Evolutionary conservation across 2,329 filamentous ascomycete species (phyloP).

Genomic region (Colletotrichum sp.): DNA sequence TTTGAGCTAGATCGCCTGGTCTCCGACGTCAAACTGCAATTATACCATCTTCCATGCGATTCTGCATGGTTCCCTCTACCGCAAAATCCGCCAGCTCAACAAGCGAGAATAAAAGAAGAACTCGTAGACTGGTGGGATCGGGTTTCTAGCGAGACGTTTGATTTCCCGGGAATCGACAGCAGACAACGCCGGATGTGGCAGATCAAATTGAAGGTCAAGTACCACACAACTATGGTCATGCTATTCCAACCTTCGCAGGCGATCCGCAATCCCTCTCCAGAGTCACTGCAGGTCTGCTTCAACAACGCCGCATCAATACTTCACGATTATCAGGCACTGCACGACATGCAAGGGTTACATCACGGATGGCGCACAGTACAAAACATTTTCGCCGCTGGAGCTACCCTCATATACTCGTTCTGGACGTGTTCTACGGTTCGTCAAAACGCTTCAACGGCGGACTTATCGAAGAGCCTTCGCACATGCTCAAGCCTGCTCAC

Average conservation of each 20-base stretch:
- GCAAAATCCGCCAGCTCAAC: not conserved
- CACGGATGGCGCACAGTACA: constrained; percentile 42
- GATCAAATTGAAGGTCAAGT: constrained; percentile 35
- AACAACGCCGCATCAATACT: constrained; percentile 27
- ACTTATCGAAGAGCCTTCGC: constrained; percentile 27
- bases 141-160: not conserved
- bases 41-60: constrained; percentile 26
- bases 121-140: constrained; percentile 17
- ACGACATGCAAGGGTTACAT: constrained; percentile 33
- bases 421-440: constrained; percentile 35
- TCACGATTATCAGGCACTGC: constrained; percentile 33
- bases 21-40: constrained; percentile 27
- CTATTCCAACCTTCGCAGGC: constrained; percentile 41
- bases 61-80: constrained; percentile 21
- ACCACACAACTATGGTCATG: constrained; percentile 36
- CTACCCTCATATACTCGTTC: constrained; percentile 42
- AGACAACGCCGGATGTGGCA: constrained; percentile 23
- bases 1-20: constrained; percentile 30
- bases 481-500: constrained; percentile 40
- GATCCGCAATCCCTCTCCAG: constrained; percentile 30
- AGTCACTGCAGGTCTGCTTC: constrained; percentile 34
- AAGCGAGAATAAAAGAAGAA: constrained; percentile 19
- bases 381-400: constrained; percentile 40
- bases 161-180: not conserved
- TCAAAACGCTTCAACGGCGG: constrained; percentile 20